Percentiles rank a stretch among this genome's conserved stretches.
Evolutionary conservation across 331 rosid genomes (phyloP).

Genomic region (Telfairia occidentalis): DNA sequence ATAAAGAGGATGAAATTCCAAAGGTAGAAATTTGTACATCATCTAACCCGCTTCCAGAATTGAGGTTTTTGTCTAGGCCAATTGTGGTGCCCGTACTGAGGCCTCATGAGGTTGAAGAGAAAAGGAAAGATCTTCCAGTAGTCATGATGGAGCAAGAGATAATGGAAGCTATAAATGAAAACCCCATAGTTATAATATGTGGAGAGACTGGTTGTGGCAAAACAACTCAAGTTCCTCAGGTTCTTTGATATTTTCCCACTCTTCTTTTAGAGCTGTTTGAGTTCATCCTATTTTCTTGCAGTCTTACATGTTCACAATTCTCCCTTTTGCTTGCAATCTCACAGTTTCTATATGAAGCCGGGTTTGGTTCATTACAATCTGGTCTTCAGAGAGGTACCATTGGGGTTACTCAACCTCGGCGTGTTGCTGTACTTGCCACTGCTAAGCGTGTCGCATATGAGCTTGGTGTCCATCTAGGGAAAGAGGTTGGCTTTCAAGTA

Average conservation of each 20-base stretch:
- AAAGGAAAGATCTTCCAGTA: conserved; percentile 81
- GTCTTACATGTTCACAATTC: background rate
- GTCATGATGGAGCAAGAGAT: conserved; percentile 99
- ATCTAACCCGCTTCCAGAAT: conserved; percentile 19
- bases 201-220: conserved; percentile 99
- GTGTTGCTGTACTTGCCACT: conserved; percentile 94
- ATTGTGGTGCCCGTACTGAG: conserved; percentile 73
- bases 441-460: conserved; percentile 88
- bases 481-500: conserved; percentile 87
- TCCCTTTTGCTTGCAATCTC: conserved; percentile 7
- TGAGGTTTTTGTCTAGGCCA: conserved; percentile 27
- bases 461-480: conserved; percentile 66
- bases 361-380: conserved; percentile 59
- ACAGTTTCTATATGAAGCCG: conserved; percentile 90
- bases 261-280: background rate
- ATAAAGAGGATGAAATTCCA: conserved; percentile 20
- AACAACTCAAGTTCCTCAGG: conserved; percentile 99
- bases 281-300: background rate
- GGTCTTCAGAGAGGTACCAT: conserved; percentile 45
- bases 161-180: conserved; percentile 78
- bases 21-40: conserved; percentile 18
- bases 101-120: conserved; percentile 57
- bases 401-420: conserved; percentile 93
- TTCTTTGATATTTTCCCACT: conserved; percentile 18
- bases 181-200: conserved; percentile 64